Evolutionary conservation across 2,329 filamentous ascomycete species (phyloP).

Genomic region (Diaporthe capsici): DNA sequence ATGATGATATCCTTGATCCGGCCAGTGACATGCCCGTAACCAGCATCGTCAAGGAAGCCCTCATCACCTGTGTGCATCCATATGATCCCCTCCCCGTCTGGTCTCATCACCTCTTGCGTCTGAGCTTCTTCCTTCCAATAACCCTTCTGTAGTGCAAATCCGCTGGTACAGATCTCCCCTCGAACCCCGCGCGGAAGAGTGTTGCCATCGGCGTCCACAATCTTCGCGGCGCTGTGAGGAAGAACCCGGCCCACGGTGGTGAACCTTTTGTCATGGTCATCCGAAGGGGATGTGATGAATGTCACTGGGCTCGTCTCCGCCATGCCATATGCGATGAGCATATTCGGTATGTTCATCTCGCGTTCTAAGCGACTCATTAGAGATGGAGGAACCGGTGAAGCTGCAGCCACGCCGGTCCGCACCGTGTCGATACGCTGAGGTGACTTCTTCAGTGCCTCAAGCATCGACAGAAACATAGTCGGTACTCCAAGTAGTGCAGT

Average conservation of each 20-base stretch:
- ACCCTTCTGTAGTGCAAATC: slow-evolving; percentile 71
- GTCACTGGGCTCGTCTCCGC: background rate
- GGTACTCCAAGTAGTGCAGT: background rate
- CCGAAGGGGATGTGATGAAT: background rate
- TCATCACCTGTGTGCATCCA: slow-evolving; percentile 71
- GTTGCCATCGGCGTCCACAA: slow-evolving; percentile 51
- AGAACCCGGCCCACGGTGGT: background rate
- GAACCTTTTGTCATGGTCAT: background rate
- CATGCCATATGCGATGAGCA: background rate
- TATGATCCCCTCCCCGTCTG: slow-evolving; percentile 56
- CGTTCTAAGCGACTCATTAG: background rate
- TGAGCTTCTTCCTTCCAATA: slow-evolving; percentile 71
- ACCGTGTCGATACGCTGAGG: background rate
- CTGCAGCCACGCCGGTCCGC: background rate
- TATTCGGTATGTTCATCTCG: background rate
- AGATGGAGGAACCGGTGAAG: background rate
- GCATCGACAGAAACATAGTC: background rate
- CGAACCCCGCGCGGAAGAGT: slow-evolving; percentile 67
- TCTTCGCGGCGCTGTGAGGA: background rate
- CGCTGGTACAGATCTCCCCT: slow-evolving; percentile 76
- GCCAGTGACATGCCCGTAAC: slow-evolving; percentile 70
- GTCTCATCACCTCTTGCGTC: slow-evolving; percentile 47
- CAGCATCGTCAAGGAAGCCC: slow-evolving; percentile 61
- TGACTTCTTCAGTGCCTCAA: no score
- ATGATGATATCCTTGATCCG: slow-evolving; percentile 65